Conservation (phyloP, 164 flowering plant species). For the Santalum album region DNA sequence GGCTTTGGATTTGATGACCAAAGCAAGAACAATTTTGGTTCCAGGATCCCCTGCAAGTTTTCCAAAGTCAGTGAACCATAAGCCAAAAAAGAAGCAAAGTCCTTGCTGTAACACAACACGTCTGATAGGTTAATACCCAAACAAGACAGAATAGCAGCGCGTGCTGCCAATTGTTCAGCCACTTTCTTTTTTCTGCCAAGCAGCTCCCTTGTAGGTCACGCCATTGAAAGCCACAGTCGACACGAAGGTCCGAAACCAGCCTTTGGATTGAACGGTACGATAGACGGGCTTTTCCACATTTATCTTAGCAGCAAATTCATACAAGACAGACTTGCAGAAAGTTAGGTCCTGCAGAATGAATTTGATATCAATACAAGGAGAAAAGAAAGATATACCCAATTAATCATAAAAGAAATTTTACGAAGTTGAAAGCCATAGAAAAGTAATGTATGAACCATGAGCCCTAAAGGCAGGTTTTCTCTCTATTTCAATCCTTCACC, state of each 20-base stretch:
- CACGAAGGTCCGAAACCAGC: slow-evolving; percentile 27
- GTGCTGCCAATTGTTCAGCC: slow-evolving; percentile 69
- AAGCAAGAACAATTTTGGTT: slow-evolving; percentile 17
- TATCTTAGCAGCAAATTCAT: slow-evolving; percentile 53
- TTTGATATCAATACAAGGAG: no score
- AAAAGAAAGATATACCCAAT: no score
- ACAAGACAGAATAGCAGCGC: no score
- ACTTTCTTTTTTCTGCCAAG: slow-evolving; percentile 56
- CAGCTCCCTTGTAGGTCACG: slow-evolving; percentile 26
- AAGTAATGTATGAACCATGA: no score
- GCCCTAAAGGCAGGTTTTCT: no score
- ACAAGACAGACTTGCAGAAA: slow-evolving; percentile 51
- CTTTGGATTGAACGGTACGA: slow-evolving; percentile 25
- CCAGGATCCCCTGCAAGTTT: slow-evolving; percentile 30
- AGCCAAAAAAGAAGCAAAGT: no score
- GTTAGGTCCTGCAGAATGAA: slow-evolving; percentile 32
- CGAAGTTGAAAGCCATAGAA: no score
- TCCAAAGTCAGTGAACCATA: no score
- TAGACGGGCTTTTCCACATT: slow-evolving; percentile 34
- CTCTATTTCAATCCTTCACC: no score
- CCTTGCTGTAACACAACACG: no score
- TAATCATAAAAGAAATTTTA: no score
- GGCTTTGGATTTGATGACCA: slow-evolving; percentile 38
- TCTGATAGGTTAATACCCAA: no score
- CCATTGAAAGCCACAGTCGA: slow-evolving; percentile 43